Conservation (phyloP, 331 rosid genomes). For the Saraca asoca region DNA sequence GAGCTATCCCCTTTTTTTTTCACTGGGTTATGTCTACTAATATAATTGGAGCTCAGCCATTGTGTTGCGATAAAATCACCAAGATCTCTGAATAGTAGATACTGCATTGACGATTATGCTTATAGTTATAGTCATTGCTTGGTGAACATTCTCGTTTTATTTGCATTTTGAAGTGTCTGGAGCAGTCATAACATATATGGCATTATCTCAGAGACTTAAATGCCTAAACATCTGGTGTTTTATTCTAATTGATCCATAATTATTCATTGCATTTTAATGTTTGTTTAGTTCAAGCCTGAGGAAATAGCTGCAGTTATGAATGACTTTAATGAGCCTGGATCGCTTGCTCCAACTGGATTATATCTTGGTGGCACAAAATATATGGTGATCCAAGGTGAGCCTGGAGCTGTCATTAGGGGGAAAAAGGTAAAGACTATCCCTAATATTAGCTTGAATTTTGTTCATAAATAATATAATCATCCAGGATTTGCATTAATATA, state of each 20-base stretch:
- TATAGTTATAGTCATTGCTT: not conserved
- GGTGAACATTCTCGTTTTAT: not conserved
- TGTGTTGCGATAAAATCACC: too few relatives aligned
- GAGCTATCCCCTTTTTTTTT: too few relatives aligned
- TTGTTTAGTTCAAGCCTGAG: conserved; percentile 69
- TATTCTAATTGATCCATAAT: conserved; percentile 20
- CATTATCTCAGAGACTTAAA: not conserved
- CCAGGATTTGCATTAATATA: too few relatives aligned
- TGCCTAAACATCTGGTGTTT: not conserved
- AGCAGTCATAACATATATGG: not conserved
- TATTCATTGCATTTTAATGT: conserved; percentile 5
- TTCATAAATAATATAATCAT: too few relatives aligned
- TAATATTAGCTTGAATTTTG: too few relatives aligned
- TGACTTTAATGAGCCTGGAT: conserved; percentile 78
- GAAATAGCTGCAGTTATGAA: conserved; percentile 63
- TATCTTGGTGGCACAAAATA: conserved; percentile 84
- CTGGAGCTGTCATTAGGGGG: conserved; percentile 88
- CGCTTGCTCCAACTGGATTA: conserved; percentile 96
- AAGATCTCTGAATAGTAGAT: too few relatives aligned
- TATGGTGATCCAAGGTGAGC: conserved; percentile 97
- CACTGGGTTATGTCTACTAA: too few relatives aligned
- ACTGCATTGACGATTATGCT: too few relatives aligned
- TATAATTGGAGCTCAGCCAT: too few relatives aligned
- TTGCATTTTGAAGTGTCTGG: not conserved
- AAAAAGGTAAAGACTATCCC: conserved; percentile 64